Evolutionary conservation across 2,329 filamentous ascomycete species (phyloP).

Genomic region (Aspergillus sp.): DNA sequence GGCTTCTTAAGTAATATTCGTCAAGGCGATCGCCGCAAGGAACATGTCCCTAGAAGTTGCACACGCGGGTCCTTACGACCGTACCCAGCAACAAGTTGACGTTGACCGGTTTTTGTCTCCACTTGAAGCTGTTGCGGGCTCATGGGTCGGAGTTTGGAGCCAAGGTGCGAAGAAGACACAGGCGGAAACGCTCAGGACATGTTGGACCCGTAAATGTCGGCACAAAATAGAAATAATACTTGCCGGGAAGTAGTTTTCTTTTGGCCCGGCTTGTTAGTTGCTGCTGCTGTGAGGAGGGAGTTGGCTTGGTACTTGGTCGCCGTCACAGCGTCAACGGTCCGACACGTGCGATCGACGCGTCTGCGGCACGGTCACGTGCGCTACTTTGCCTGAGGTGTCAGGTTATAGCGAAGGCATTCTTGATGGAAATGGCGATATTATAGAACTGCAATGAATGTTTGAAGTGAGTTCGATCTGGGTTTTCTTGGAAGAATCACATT

Average conservation of each 20-base stretch:
- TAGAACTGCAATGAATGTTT: background rate
- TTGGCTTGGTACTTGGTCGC: background rate
- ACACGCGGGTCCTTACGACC: slow-evolving; percentile 5
- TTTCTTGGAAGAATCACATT: background rate
- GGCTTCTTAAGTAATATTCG: background rate
- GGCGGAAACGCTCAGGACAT: slow-evolving; percentile 9
- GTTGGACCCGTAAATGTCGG: background rate
- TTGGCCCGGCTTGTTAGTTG: background rate
- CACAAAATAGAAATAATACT: background rate
- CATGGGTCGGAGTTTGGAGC: background rate
- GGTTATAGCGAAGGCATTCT: background rate
- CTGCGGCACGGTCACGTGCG: slow-evolving; percentile 35
- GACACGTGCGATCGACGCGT: slow-evolving; percentile 28
- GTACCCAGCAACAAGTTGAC: slow-evolving; percentile 5
- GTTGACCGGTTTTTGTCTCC: slow-evolving; percentile 4
- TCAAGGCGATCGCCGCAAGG: slow-evolving; percentile 15
- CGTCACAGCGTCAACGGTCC: background rate
- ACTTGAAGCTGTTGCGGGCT: slow-evolving; percentile 2
- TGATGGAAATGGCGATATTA: background rate
- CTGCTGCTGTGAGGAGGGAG: background rate
- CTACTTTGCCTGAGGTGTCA: background rate
- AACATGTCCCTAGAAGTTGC: slow-evolving; percentile 7
- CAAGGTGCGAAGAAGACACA: slow-evolving; percentile 1
- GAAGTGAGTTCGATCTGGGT: background rate
- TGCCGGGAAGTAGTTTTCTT: background rate